Evolutionary conservation across 495 filamentous ascomycete genomes (phyloP).

Genomic region (Podospora pseudocomata): DNA sequence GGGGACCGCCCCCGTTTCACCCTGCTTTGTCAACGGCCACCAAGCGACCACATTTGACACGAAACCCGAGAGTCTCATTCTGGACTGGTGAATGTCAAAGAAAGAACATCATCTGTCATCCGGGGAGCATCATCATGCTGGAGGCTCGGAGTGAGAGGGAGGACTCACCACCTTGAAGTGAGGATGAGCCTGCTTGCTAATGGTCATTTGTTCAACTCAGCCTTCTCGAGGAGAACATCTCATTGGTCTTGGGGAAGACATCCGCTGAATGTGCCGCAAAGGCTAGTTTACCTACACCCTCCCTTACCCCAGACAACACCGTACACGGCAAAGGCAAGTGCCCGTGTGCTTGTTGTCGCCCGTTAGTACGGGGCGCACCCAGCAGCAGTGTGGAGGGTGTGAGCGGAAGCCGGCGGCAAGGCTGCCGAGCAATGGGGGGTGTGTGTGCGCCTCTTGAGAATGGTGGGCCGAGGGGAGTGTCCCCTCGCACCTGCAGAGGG

Average conservation of each 20-base stretch:
- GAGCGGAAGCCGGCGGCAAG: constrained; percentile 8
- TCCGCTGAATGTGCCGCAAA: constrained; percentile 4
- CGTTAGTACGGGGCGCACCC: neutral
- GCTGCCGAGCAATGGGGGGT: constrained; percentile 2
- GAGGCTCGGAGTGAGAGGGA: neutral
- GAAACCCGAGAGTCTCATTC: neutral
- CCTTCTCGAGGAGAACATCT: neutral
- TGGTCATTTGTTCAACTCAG: constrained; percentile 22
- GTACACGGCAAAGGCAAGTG: constrained; percentile 1
- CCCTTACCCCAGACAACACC: neutral
- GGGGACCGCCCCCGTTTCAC: constrained; percentile 15
- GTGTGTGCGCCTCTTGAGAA: neutral
- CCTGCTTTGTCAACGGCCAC: constrained; percentile 12
- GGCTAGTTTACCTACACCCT: constrained; percentile 4
- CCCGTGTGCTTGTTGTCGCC: neutral
- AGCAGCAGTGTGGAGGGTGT: neutral
- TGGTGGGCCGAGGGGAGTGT: neutral
- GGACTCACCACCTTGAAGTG: neutral
- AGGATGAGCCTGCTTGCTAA: constrained; percentile 1
- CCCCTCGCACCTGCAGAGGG: neutral
- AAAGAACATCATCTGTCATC: constrained; percentile 14
- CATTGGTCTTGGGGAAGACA: constrained; percentile 14
- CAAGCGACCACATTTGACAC: constrained; percentile 10
- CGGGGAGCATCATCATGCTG: neutral
- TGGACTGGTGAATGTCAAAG: neutral